A percentile compares a stretch with the other conserved stretches of the same genome.
phyloP scores from a whole-genome alignment of 2,329 filamentous ascomycete genomes.

The Aspergillus japonicus region DNA sequence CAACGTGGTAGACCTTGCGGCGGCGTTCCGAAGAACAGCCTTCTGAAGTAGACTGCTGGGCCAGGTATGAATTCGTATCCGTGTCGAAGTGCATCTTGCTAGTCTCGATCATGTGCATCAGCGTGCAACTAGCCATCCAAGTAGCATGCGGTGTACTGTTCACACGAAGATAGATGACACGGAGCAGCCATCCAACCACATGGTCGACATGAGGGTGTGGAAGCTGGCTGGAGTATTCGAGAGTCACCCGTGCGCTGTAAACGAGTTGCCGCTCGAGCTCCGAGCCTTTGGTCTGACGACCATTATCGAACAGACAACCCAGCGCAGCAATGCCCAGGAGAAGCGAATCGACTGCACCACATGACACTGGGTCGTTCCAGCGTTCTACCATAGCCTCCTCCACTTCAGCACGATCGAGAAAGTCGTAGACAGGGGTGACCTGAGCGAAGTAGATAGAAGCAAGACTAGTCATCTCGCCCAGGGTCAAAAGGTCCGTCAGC shows the following conservation, averaged over 20 bases:
- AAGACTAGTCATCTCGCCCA: not conserved
- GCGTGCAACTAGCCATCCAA: slow-evolving; percentile 54
- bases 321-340: slow-evolving; percentile 19
- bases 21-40: too few species aligned
- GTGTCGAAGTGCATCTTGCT: slow-evolving; percentile 19
- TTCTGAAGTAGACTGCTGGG: too few species aligned
- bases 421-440: slow-evolving; percentile 15
- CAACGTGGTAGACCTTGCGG: too few species aligned
- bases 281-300: too few species aligned
- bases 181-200: slow-evolving; percentile 45
- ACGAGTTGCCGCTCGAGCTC: not conserved
- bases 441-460: slow-evolving; percentile 5
- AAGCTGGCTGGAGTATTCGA: slow-evolving; percentile 9
- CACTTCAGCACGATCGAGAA: slow-evolving; percentile 11
- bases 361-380: too few species aligned
- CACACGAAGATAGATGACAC: slow-evolving; percentile 49
- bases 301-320: slow-evolving; percentile 4
- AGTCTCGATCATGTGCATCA: slow-evolving; percentile 56
- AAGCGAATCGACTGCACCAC: not conserved
- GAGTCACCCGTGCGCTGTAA: not conserved
- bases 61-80: too few species aligned
- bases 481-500: slow-evolving; percentile 5
- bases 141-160: slow-evolving; percentile 50
- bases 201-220: slow-evolving; percentile 6
- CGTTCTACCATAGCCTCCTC: not conserved